These are phyloP conservation scores for Talaromyces liani DNA, from an alignment of 495 filamentous ascomycete genomes.

Conservation along the genomic window DNA sequence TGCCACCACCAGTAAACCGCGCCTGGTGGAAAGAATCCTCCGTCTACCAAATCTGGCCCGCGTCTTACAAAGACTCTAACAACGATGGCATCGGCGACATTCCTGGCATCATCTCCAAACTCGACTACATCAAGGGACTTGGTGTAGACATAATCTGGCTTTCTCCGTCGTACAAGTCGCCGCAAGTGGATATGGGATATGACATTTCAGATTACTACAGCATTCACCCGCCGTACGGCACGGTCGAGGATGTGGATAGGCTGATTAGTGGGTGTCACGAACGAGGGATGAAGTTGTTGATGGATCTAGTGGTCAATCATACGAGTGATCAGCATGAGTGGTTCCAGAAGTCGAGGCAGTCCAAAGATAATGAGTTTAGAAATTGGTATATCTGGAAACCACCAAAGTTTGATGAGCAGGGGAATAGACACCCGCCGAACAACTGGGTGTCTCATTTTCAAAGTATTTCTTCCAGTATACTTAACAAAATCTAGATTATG, in stretches of 20 bases:
- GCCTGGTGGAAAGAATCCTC: constrained; percentile 48
- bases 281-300: constrained; percentile 60
- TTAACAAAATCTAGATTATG: background rate
- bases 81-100: constrained; percentile 63
- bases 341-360: constrained; percentile 61
- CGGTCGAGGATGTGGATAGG: constrained; percentile 56
- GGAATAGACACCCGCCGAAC: constrained; percentile 57
- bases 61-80: constrained; percentile 59
- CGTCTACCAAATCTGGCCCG: constrained; percentile 67
- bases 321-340: constrained; percentile 71
- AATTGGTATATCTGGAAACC: constrained; percentile 73
- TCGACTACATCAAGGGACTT: constrained; percentile 57
- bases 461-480: constrained; percentile 21
- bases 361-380: constrained; percentile 50
- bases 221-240: constrained; percentile 54
- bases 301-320: constrained; percentile 74
- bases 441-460: constrained; percentile 60
- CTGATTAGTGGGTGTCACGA: constrained; percentile 48
- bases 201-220: constrained; percentile 63
- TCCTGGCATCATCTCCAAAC: constrained; percentile 54
- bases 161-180: constrained; percentile 60
- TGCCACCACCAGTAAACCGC: constrained; percentile 26
- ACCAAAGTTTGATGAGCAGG: constrained; percentile 47
- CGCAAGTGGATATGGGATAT: constrained; percentile 54
- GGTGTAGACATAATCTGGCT: constrained; percentile 64